Evolutionary conservation across 2,329 filamentous ascomycete species (phyloP).

Genomic region (Penicillium digitatum): DNA sequence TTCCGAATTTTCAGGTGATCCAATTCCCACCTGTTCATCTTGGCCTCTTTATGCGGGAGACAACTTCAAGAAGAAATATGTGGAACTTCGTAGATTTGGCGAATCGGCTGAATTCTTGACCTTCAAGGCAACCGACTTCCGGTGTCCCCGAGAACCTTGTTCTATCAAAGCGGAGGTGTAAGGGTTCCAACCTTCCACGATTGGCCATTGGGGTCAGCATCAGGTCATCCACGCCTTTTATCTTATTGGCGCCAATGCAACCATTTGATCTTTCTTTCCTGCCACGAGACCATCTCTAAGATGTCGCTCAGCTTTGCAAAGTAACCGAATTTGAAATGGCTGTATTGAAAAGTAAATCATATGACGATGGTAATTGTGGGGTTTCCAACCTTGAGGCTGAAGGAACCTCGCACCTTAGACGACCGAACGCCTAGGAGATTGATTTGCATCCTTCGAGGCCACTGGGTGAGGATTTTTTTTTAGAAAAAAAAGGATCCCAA

Average conservation of each 20-base stretch:
- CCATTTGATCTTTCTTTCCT: background rate
- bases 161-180: background rate
- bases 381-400: background rate
- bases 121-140: background rate
- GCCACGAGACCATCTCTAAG: background rate
- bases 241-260: background rate
- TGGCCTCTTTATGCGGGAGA: constrained; percentile 6
- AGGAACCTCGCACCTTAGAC: background rate
- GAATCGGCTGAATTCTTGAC: background rate
- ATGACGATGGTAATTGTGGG: background rate
- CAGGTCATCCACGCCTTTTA: background rate
- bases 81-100: background rate
- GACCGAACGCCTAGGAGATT: background rate
- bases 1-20: constrained; percentile 21
- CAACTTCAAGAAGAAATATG: background rate
- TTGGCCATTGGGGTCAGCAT: background rate
- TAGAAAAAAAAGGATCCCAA: no score
- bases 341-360: background rate
- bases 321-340: background rate
- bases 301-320: background rate
- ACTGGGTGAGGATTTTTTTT: no score
- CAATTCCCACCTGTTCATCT: constrained; percentile 3
- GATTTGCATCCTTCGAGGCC: background rate
- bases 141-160: background rate
- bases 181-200: background rate